A percentile compares a stretch with the other conserved stretches of the same genome.
Evolutionary conservation across 441 rosid species (phyloP).

Genomic region (Populus hybrid): DNA sequence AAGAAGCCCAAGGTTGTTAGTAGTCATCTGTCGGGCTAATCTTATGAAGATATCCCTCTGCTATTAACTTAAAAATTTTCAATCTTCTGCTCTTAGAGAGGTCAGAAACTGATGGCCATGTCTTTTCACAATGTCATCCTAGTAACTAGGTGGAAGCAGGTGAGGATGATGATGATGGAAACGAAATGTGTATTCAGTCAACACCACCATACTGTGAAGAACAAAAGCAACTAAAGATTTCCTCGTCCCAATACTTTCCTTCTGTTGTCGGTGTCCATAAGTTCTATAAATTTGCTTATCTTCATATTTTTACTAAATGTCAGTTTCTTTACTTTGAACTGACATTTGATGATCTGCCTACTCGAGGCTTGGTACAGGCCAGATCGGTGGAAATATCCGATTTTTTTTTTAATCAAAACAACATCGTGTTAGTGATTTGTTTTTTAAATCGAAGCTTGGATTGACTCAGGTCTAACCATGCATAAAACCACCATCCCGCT

Average conservation of each 20-base stretch:
- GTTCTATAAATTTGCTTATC: background rate
- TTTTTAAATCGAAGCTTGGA: background rate
- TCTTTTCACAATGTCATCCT: constrained; percentile 67
- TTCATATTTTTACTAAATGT: background rate
- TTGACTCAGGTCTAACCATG: background rate
- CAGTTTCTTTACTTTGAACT: background rate
- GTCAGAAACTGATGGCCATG: constrained; percentile 36
- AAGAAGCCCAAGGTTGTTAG: constrained; percentile 44
- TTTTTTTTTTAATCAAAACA: background rate
- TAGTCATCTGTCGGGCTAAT: constrained; percentile 2
- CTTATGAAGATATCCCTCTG: constrained; percentile 5
- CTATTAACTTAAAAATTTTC: constrained; percentile 22
- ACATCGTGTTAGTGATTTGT: no score
- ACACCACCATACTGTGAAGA: constrained; percentile 77
- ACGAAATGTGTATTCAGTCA: constrained; percentile 57
- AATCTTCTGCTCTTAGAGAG: constrained; percentile 36
- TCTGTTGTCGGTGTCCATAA: constrained; percentile 11
- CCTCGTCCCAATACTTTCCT: constrained; percentile 9
- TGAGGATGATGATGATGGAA: constrained; percentile 46
- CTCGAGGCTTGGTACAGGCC: background rate
- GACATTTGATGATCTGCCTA: background rate
- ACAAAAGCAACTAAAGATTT: constrained; percentile 25
- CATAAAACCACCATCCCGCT: no score
- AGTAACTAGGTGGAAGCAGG: constrained; percentile 79
- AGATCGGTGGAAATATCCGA: background rate